Evolutionary conservation across 2,329 filamentous ascomycete species (phyloP).

Genomic region (Ophiostoma piceae): DNA sequence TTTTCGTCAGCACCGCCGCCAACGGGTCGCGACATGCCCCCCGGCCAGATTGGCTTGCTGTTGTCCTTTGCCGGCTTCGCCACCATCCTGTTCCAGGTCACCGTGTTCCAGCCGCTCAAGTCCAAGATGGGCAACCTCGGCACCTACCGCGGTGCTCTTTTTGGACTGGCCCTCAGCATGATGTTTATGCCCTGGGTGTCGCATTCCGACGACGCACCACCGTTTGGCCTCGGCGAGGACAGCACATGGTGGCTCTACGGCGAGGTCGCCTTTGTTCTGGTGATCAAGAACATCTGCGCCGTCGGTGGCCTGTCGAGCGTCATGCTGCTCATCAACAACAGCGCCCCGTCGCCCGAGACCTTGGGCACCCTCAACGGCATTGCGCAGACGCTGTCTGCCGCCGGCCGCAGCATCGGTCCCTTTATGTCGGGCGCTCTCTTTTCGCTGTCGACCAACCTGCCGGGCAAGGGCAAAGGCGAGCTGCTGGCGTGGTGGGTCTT

Average conservation of each 20-base stretch:
- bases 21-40: conserved; percentile 68
- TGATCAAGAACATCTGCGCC: conserved; percentile 84
- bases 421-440: conserved; percentile 85
- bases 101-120: conserved; percentile 74
- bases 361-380: conserved; percentile 89
- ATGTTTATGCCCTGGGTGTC: conserved; percentile 85
- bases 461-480: conserved; percentile 67
- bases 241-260: conserved; percentile 68
- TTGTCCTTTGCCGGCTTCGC: conserved; percentile 77
- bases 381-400: conserved; percentile 87
- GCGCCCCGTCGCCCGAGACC: conserved; percentile 75
- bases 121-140: conserved; percentile 76
- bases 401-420: conserved; percentile 80
- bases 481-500: conserved; percentile 82
- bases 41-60: conserved; percentile 77
- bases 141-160: conserved; percentile 72
- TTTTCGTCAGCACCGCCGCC: conserved; percentile 74
- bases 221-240: conserved; percentile 31
- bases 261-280: conserved; percentile 73
- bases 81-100: conserved; percentile 86
- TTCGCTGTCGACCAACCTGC: conserved; percentile 66
- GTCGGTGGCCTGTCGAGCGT: conserved; percentile 88
- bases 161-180: conserved; percentile 78
- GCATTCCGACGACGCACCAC: conserved; percentile 51
- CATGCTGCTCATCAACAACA: conserved; percentile 88